Evolutionary conservation across 1,139 yeast species (phyloP).

Genomic region (Nakaseomyces kungkrabaensis): DNA sequence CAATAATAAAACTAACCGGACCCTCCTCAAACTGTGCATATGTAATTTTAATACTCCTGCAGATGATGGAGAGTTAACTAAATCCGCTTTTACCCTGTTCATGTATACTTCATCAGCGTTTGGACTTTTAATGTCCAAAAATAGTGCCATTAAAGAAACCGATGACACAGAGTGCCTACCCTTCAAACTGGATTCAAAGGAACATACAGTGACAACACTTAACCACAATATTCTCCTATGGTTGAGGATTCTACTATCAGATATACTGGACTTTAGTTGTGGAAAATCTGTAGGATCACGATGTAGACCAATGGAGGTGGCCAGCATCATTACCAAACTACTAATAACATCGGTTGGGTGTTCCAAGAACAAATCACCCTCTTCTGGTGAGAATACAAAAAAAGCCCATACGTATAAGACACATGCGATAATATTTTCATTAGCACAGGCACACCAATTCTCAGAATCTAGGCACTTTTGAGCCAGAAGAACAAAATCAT

Average conservation of each 20-base stretch:
- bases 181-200: slow-evolving; percentile 22
- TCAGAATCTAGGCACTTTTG: slow-evolving; percentile 21
- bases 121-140: slow-evolving; percentile 15
- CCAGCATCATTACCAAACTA: slow-evolving; percentile 21
- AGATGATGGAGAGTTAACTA: slow-evolving; percentile 8
- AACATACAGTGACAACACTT: slow-evolving; percentile 17
- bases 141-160: slow-evolving; percentile 13
- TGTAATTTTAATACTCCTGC: slow-evolving; percentile 12
- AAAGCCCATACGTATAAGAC: slow-evolving; percentile 27
- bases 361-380: slow-evolving; percentile 26
- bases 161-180: slow-evolving; percentile 20
- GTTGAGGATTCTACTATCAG: slow-evolving; percentile 17
- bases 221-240: slow-evolving; percentile 26
- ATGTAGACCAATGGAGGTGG: slow-evolving; percentile 27
- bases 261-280: slow-evolving; percentile 12
- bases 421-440: slow-evolving; percentile 25
- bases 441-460: slow-evolving; percentile 25
- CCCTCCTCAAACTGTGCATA: slow-evolving; percentile 18
- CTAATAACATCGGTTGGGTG: slow-evolving; percentile 27
- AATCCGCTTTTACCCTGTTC: slow-evolving; percentile 16
- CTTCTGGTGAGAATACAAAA: slow-evolving; percentile 27
- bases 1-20: slow-evolving; percentile 18
- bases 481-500: slow-evolving; percentile 17
- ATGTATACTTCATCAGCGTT: slow-evolving; percentile 15
- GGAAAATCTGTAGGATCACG: slow-evolving; percentile 26